A percentile compares a stretch with the other conserved stretches of the same genome.
Evolutionary conservation across 371 early-diverging fungal species (phyloP).

Genomic region (Coemansia sp.): DNA sequence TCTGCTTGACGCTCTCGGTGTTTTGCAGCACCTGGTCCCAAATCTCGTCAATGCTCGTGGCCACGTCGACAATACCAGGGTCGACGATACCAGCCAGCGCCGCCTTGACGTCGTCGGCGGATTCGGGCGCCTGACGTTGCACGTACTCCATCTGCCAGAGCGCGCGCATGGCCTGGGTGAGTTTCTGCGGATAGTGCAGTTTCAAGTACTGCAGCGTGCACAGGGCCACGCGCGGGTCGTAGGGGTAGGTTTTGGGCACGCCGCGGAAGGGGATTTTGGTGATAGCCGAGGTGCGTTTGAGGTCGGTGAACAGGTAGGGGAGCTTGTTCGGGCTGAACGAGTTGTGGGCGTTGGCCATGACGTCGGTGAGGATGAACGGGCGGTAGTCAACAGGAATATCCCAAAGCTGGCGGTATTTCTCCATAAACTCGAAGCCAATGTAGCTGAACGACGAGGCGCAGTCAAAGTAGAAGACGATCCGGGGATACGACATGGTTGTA

Average conservation of each 20-base stretch:
- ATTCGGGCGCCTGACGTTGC: constrained; percentile 21
- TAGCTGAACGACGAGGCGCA: constrained; percentile 54
- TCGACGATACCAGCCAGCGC: constrained; percentile 33
- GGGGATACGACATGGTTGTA: constrained; percentile 1
- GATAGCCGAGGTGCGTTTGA: constrained; percentile 32
- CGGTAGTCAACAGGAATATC: constrained; percentile 50
- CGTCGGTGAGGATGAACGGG: constrained; percentile 44
- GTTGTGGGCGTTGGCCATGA: constrained; percentile 46
- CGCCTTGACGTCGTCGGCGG: constrained; percentile 22
- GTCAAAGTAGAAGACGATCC: constrained; percentile 53
- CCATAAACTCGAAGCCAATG: constrained; percentile 53
- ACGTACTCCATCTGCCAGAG: constrained; percentile 45
- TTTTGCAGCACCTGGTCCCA: constrained; percentile 35
- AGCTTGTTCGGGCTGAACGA: constrained; percentile 35
- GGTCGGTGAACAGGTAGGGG: constrained; percentile 28
- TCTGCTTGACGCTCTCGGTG: constrained; percentile 32
- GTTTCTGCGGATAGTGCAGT: constrained; percentile 36
- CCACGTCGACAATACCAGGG: constrained; percentile 38
- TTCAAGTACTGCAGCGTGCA: constrained; percentile 50
- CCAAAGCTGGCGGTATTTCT: constrained; percentile 52
- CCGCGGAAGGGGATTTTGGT: constrained; percentile 49
- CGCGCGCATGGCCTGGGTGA: constrained; percentile 47
- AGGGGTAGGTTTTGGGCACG: constrained; percentile 46
- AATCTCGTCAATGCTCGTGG: constrained; percentile 17
- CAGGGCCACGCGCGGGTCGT: constrained; percentile 39